Base-by-base conservation (phyloP, 306 rosid species). In the Quercus alba region DNA sequence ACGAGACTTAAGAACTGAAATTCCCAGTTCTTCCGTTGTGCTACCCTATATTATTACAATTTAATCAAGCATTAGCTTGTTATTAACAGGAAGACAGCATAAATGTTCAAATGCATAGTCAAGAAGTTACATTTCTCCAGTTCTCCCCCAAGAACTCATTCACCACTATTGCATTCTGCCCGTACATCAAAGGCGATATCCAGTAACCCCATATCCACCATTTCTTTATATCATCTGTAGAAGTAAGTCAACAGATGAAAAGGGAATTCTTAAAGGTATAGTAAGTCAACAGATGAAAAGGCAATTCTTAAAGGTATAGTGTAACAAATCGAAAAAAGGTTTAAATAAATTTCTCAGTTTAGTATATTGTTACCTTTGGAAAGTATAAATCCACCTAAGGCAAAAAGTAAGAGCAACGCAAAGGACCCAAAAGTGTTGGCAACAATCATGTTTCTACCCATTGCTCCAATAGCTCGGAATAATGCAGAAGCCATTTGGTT, bases 151-250 rank as follows among this genome's bases (percentile, higher is more conserved):
- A 75, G 56, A 86, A 86, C 52, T 86, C 89, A 28, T 83, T 86
- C 33, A 77, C 86, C 51, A 72, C 72, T 13, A 86, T 74, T 5
- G 80, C 89, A 63, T 86, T 86, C 56, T 76, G 82, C 0, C 63
- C 75, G 23, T 86, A 86, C 86, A 83, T 86, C 84, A 86, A 11
- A 18, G 89, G 89, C 10, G 89, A 86, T 28, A 20, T 10, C 89
- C 89, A 86, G 13, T 82, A 86, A 26, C 86, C 89, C 89, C 89
- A 86, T 54, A 79, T 30, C 89, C 89, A 86, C 89, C 89, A 86
- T 63, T 79, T 61, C 77, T 73, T 28, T 35, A 86, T 61, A n/a
- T 86, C 56, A 3, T 61, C 86, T 86, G 62, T 28, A 35, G 52
- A 67, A 67, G 15, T 31, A 35, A 67, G 12, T 5, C n/a, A 25